Evolutionary conservation across 163 green algal genomes (phyloP).

Genomic region (Scenedesmus sp.): DNA sequence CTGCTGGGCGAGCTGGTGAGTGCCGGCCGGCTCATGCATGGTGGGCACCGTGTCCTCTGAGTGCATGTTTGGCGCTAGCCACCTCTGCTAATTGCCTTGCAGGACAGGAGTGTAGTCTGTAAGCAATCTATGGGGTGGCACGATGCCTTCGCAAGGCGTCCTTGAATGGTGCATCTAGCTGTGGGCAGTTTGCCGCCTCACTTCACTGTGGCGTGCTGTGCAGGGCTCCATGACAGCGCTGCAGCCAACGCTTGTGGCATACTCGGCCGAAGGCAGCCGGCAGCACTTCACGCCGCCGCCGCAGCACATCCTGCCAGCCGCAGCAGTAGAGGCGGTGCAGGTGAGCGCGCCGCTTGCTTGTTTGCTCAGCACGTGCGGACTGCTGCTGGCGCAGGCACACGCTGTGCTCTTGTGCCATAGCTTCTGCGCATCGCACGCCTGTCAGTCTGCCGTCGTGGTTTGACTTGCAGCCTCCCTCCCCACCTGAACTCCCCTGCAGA

Average conservation of each 20-base stretch:
- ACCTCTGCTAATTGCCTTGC: too few relatives aligned
- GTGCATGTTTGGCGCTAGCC: neutral
- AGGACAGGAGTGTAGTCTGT: too few relatives aligned
- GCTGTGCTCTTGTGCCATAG: neutral
- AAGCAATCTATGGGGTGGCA: too few relatives aligned
- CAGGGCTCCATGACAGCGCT: slow-evolving; percentile 45
- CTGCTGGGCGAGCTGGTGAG: slow-evolving; percentile 55
- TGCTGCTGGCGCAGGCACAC: neutral
- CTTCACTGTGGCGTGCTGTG: neutral
- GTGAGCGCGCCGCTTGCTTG: neutral
- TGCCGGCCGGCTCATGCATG: neutral
- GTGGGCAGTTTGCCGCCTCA: neutral
- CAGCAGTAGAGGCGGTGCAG: slow-evolving; percentile 27
- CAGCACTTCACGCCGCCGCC: slow-evolving; percentile 45
- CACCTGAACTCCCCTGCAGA: too few relatives aligned
- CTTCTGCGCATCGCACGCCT: too few relatives aligned
- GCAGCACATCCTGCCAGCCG: slow-evolving; percentile 37
- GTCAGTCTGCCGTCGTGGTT: too few relatives aligned
- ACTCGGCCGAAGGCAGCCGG: neutral
- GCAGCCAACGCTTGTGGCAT: slow-evolving; percentile 7
- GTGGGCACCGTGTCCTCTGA: neutral
- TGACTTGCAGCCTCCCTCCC: too few relatives aligned
- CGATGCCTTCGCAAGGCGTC: too few relatives aligned
- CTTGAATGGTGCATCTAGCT: too few relatives aligned
- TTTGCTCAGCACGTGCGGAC: neutral